Conservation (phyloP, 805 yeast species). For the Kuraishia floccosa region DNA sequence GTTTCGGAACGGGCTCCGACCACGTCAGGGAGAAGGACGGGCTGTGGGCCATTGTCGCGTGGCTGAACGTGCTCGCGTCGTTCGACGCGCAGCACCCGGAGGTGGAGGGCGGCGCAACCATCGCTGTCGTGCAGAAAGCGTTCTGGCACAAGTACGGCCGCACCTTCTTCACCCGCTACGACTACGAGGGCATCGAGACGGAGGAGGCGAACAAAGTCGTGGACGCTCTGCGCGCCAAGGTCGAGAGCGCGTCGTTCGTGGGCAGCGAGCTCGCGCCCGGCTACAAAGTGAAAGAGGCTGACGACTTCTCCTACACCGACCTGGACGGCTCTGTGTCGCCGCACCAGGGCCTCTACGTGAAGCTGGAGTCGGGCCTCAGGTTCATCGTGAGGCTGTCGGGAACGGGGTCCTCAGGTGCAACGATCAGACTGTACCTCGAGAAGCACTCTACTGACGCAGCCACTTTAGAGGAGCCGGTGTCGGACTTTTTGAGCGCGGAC, state of each 20-base stretch:
- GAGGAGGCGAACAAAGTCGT: constrained; percentile 70
- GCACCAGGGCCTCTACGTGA: constrained; percentile 84
- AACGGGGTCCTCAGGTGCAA: constrained; percentile 96
- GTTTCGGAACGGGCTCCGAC: constrained; percentile 96
- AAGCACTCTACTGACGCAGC: constrained; percentile 56
- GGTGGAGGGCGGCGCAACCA: constrained; percentile 42
- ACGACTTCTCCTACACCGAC: constrained; percentile 87
- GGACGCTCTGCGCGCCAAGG: constrained; percentile 29
- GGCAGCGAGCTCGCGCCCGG: constrained; percentile 44
- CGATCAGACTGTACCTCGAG: constrained; percentile 87
- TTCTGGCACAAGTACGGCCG: constrained; percentile 94
- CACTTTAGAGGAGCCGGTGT: constrained; percentile 34
- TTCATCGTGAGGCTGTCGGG: constrained; percentile 89
- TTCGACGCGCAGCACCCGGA: constrained; percentile 51
- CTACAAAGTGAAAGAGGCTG: constrained; percentile 59
- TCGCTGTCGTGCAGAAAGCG: constrained; percentile 65
- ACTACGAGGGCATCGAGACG: constrained; percentile 71
- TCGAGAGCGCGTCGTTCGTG: constrained; percentile 24
- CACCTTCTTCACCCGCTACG: constrained; percentile 94
- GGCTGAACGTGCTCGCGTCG: constrained; percentile 91
- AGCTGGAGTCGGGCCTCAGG: constrained; percentile 71
- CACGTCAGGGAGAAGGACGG: constrained; percentile 98
- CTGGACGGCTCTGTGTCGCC: constrained; percentile 83
- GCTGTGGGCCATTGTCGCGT: constrained; percentile 93
- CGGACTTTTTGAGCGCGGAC: constrained; percentile 55